Conservation (phyloP, 116 monocot species). For the Iris pallida region DNA sequence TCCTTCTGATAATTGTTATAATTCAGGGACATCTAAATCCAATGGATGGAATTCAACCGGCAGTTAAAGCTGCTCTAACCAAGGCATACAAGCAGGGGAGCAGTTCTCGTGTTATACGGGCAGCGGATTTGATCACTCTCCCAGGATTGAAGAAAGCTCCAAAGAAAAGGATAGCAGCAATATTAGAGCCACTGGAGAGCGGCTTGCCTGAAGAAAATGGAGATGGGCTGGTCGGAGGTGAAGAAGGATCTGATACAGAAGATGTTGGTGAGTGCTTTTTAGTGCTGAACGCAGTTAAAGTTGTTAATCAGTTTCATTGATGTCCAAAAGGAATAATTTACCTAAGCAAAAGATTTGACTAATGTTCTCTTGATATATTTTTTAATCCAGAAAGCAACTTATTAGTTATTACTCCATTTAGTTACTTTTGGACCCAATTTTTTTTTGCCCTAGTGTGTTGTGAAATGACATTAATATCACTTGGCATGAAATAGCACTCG, state of each 20-base stretch:
- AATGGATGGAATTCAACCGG: constrained; percentile 71
- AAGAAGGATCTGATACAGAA: constrained; percentile 77
- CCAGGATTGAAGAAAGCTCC: constrained; percentile 85
- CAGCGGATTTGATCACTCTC: constrained; percentile 76
- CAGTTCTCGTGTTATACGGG: constrained; percentile 52
- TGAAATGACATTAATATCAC: no score
- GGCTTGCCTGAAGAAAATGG: constrained; percentile 53
- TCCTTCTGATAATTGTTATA: neutral
- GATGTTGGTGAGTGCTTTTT: constrained; percentile 34
- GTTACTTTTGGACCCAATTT: neutral
- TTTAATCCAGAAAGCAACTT: neutral
- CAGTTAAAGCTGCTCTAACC: constrained; percentile 88
- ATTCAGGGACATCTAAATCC: constrained; percentile 74
- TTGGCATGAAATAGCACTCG: no score
- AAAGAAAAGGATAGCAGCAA: constrained; percentile 87
- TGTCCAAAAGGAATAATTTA: neutral
- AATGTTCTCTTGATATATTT: neutral
- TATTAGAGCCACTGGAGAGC: constrained; percentile 64
- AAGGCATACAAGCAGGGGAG: constrained; percentile 87
- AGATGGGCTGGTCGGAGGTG: constrained; percentile 36
- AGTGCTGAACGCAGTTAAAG: neutral
- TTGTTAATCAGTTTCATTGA: neutral
- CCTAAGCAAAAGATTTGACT: neutral
- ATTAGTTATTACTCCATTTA: neutral
- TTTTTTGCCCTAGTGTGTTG: no score